phyloP scores from a whole-genome alignment of 768 basidiomycete genomes.

The Lyophyllum decastes region DNA sequence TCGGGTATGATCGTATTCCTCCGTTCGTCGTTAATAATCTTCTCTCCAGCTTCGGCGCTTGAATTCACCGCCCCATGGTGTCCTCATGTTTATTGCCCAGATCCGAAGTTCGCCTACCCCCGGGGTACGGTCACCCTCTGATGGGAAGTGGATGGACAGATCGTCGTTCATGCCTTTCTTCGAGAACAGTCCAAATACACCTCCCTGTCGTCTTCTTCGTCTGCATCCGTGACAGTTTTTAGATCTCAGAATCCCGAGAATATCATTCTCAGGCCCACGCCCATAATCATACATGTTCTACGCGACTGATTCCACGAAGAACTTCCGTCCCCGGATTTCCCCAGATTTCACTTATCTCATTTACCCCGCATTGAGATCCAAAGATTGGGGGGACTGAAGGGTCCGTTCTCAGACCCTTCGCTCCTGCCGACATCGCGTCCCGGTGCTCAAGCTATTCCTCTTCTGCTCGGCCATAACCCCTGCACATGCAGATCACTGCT shows the following conservation, averaged over 20 bases:
- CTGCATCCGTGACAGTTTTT: background rate
- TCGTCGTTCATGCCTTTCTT: background rate
- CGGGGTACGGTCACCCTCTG: background rate
- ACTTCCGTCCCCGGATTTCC: background rate
- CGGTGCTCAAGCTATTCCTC: background rate
- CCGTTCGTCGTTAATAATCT: background rate
- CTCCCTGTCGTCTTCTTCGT: background rate
- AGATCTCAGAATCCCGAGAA: background rate
- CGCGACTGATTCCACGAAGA: background rate
- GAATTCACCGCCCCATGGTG: background rate
- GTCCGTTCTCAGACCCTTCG: too few species aligned
- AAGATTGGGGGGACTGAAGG: background rate
- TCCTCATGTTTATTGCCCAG: background rate
- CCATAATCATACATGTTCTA: background rate
- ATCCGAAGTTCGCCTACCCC: background rate
- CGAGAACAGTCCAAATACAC: background rate
- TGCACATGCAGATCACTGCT: background rate
- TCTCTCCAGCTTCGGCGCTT: background rate
- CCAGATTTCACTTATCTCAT: slow-evolving; percentile 2
- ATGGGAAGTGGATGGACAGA: background rate
- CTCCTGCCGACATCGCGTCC: background rate
- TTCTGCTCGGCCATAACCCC: background rate
- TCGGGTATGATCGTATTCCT: background rate
- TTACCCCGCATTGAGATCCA: background rate
- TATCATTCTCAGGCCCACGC: background rate